Base-by-base conservation (phyloP, 1,139 yeast species). In the Magnusiomyces fungicola region DNA sequence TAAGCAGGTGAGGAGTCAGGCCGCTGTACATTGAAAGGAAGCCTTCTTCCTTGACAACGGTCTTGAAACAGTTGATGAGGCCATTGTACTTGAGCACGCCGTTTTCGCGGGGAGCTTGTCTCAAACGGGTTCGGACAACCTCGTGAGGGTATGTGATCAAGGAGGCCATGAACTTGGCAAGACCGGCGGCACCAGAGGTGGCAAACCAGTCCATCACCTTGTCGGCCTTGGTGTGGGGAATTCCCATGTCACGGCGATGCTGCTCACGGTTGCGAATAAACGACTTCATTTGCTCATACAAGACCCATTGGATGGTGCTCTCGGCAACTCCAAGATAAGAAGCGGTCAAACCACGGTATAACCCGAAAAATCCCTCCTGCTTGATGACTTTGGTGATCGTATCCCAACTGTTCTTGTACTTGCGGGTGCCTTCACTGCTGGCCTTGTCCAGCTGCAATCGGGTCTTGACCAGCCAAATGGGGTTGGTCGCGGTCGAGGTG, bases 381-480 rank as follows among this genome's bases (percentile, higher is more conserved):
- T 74, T 75, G 12, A 89, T 58, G 4, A 89, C 84, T 56, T 83
- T 78, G 53, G 71, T 74, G 38, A 87, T 66, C 65, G 97, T 92
- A 64, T 92, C 97, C 77, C 83, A 76, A 4, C 96, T 86, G 67
- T 85, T 90, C 53, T 76, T 82, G 66, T 90, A 92, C 56, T 76
- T 75, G 55, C 81, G 79, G 14, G 76, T 75, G 46, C 76, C 74
- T 18, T 78, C 68, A 1, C 59, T 56, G 1, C 59, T 45, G 5
- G 66, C 59, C 63, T 82, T 85, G 65, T 92, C 98, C 51, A 94
- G 74, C 63, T 94, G 99, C 46, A 94, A 75, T 61, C 99, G 76
- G 0, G 99, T 94, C 66, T 94, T 94, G 53, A 94, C 83, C 56
- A 94, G 73, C 99, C 99, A 94, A 50, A 94, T 94, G n/a, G 99